Percentiles rank a stretch among this genome's conserved stretches.
These are phyloP conservation scores for Antitrichia curtipendula DNA, from an alignment of 225 moss, liverwort and hornwort genomes.

Conservation along the genomic window DNA sequence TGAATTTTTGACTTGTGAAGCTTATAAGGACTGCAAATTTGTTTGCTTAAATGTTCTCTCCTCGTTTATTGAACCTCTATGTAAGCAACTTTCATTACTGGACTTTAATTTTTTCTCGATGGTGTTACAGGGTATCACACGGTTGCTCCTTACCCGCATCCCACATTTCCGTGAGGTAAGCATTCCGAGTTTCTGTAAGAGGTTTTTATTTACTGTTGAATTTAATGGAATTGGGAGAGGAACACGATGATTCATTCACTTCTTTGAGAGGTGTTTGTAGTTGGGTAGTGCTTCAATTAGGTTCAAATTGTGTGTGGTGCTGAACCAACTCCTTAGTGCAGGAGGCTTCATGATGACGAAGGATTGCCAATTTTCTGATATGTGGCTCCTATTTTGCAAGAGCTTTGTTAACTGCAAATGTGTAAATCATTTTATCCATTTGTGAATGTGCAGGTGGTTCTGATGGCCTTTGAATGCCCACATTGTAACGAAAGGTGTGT, in stretches of 20 bases:
- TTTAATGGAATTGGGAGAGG: neutral
- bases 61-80: neutral
- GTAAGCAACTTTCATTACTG: neutral
- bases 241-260: neutral
- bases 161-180: constrained; percentile 83
- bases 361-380: neutral
- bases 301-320: neutral
- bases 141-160: constrained; percentile 63
- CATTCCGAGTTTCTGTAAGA: neutral
- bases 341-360: neutral
- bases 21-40: neutral
- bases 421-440: neutral
- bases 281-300: neutral
- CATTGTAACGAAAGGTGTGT: constrained; percentile 70
- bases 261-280: neutral
- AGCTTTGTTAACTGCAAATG: neutral
- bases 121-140: constrained; percentile 48
- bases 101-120: neutral
- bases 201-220: neutral
- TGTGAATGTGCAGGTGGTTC: constrained; percentile 42
- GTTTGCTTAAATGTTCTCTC: neutral
- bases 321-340: neutral
- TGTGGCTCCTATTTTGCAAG: neutral
- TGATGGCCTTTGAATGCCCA: constrained; percentile 85
- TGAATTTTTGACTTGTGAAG: neutral